phyloP scores from a whole-genome alignment of 2,329 filamentous ascomycete genomes.

The Stachybotrys chartarum region DNA sequence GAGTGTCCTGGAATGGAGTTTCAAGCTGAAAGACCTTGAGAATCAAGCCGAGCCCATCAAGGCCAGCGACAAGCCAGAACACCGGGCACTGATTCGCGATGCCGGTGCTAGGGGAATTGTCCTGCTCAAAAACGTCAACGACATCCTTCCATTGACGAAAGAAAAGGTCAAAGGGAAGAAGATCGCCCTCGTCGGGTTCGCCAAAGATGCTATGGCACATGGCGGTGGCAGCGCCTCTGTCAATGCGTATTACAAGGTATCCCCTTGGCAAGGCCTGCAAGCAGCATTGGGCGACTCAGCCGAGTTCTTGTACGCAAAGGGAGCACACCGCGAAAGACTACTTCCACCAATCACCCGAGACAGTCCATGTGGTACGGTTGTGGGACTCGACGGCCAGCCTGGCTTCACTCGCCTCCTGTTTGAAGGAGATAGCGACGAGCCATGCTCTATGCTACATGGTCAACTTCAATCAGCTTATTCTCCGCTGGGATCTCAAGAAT shows the following conservation, averaged over 20 bases:
- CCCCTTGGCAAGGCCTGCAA: constrained; percentile 20
- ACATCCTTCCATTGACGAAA: constrained; percentile 41
- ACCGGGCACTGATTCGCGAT: constrained; percentile 13
- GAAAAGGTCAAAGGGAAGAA: constrained; percentile 13
- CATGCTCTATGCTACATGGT: constrained; percentile 9
- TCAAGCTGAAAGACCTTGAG: constrained; percentile 13
- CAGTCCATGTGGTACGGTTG: constrained; percentile 9
- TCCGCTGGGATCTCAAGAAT: constrained; percentile 15
- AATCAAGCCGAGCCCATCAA: constrained; percentile 3
- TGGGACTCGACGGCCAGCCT: constrained; percentile 17
- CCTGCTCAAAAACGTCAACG: constrained; percentile 54
- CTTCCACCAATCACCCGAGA: constrained; percentile 10
- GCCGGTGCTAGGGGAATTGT: constrained; percentile 45
- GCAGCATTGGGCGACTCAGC: constrained; percentile 12
- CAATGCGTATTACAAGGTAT: constrained; percentile 22
- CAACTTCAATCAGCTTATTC: constrained; percentile 14
- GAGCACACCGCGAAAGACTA: constrained; percentile 12
- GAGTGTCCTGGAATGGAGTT: constrained; percentile 21
- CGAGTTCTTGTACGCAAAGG: constrained; percentile 14
- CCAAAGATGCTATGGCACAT: constrained; percentile 19
- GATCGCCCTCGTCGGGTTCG: constrained; percentile 22
- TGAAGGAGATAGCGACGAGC: constrained; percentile 10
- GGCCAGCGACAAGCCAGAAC: constrained; percentile 14
- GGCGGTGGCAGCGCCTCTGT: constrained; percentile 24
- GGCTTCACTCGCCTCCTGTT: constrained; percentile 19